Evolutionary conservation across 2,329 filamentous ascomycete genomes (phyloP).

Genomic region (Fusarium sp.): DNA sequence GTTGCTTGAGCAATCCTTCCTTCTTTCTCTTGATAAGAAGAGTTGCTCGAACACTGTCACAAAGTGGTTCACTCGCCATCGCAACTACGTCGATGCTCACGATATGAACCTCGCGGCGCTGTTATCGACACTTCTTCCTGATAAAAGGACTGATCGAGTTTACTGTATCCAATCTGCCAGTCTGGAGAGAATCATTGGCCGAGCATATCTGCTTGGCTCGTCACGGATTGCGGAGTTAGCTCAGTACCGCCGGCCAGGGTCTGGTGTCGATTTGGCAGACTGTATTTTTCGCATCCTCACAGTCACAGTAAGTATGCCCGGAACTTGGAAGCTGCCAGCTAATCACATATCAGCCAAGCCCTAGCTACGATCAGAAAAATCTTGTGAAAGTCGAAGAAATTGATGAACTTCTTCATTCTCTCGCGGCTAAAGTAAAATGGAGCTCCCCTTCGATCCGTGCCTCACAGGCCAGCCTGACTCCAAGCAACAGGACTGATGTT

Average conservation of each 20-base stretch:
- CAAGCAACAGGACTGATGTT: slow-evolving; percentile 59
- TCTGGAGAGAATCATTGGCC: slow-evolving; percentile 75
- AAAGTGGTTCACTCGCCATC: slow-evolving; percentile 78
- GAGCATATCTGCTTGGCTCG: slow-evolving; percentile 72
- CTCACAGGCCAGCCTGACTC: slow-evolving; percentile 42
- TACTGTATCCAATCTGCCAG: slow-evolving; percentile 74
- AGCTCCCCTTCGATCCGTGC: slow-evolving; percentile 73
- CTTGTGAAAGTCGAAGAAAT: slow-evolving; percentile 77
- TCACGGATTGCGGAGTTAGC: slow-evolving; percentile 71
- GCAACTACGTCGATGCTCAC: slow-evolving; percentile 65
- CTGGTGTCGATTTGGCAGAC: slow-evolving; percentile 74
- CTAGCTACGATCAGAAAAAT: slow-evolving; percentile 44
- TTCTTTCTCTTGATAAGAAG: slow-evolving; percentile 50
- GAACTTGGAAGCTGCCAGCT: background rate
- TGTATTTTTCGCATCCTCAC: slow-evolving; percentile 75
- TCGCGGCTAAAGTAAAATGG: slow-evolving; percentile 77
- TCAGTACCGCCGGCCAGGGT: slow-evolving; percentile 68
- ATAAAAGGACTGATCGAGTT: slow-evolving; percentile 80
- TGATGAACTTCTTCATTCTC: slow-evolving; percentile 70
- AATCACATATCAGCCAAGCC: slow-evolving; percentile 58
- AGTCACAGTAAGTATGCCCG: slow-evolving; percentile 62
- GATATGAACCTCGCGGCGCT: slow-evolving; percentile 71
- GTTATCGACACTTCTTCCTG: slow-evolving; percentile 80
- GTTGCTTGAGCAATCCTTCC: slow-evolving; percentile 76
- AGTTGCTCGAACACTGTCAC: slow-evolving; percentile 56